A percentile compares a stretch with the other conserved stretches of the same genome.
Conservation (phyloP, 805 yeast genomes). For the Kuraishia capsulata region DNA sequence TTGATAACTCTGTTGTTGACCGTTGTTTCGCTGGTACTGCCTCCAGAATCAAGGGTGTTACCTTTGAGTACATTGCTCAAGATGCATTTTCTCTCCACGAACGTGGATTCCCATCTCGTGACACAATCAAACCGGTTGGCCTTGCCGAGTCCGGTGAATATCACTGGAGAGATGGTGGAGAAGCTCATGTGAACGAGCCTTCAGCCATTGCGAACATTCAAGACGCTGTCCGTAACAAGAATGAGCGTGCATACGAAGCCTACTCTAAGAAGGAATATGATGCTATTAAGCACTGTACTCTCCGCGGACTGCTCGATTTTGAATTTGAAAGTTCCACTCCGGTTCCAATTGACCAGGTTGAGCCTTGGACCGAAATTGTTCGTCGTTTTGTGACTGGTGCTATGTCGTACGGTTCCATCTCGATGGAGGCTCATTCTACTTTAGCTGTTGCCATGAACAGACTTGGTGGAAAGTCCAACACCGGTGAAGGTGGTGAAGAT, state of each 20-base stretch:
- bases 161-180: constrained; percentile 99
- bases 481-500: constrained; percentile 99
- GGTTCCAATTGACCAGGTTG: constrained; percentile 95
- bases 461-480: constrained; percentile 93
- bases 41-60: constrained; percentile 90
- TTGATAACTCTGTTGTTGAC: constrained; percentile 91
- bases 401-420: constrained; percentile 97
- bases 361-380: constrained; percentile 99
- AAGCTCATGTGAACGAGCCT: constrained; percentile 90
- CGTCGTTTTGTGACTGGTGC: constrained; percentile 99
- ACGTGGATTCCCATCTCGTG: constrained; percentile 79
- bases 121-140: constrained; percentile 58
- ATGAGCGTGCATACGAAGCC: constrained; percentile 85
- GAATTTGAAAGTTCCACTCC: constrained; percentile 64
- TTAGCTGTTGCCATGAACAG: constrained; percentile 98
- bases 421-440: constrained; percentile 97
- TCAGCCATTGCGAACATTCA: constrained; percentile 91
- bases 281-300: constrained; percentile 85
- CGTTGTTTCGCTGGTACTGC: constrained; percentile 97
- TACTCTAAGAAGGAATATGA: constrained; percentile 86
- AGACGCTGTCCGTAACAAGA: constrained; percentile 97
- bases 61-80: constrained; percentile 92
- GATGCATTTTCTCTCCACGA: constrained; percentile 94
- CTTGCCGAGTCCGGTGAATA: constrained; percentile 95
- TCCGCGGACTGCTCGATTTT: constrained; percentile 88